phyloP scores from a whole-genome alignment of 106 monocot species.

The Allium fistulosum region DNA sequence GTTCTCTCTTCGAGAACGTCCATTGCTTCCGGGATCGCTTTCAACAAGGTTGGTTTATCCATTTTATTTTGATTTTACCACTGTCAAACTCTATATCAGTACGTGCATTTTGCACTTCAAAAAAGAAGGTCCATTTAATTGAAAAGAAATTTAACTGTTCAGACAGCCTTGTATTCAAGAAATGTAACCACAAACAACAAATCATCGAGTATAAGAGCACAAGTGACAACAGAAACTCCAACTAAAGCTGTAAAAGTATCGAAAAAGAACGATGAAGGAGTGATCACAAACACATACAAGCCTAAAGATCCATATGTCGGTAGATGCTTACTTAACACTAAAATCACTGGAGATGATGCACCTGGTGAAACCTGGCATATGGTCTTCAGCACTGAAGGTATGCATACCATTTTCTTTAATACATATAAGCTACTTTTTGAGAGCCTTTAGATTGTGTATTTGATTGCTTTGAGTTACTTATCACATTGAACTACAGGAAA shows the following conservation, averaged over 20 bases:
- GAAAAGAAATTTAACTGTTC: neutral
- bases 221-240: constrained; percentile 66
- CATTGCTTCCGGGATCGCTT: constrained; percentile 25
- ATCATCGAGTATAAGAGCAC: constrained; percentile 25
- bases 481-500: constrained; percentile 25
- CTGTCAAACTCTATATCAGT: neutral
- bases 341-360: constrained; percentile 94
- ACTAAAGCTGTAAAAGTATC: constrained; percentile 50
- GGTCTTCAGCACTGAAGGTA: constrained; percentile 98
- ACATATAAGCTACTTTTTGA: neutral
- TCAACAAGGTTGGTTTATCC: constrained; percentile 25
- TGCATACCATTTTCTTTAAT: neutral
- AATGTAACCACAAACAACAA: neutral
- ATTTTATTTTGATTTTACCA: neutral
- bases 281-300: constrained; percentile 77
- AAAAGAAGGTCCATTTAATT: neutral
- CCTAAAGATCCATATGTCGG: constrained; percentile 76
- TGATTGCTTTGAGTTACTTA: neutral
- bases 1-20: constrained; percentile 22
- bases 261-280: constrained; percentile 84
- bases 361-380: constrained; percentile 99
- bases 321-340: constrained; percentile 90
- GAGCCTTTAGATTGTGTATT: neutral
- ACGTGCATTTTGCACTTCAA: neutral
- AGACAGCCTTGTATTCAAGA: constrained; percentile 21